Evolutionary conservation across 2,329 filamentous ascomycete genomes (phyloP).

Genomic region (Monilinia polystroma): DNA sequence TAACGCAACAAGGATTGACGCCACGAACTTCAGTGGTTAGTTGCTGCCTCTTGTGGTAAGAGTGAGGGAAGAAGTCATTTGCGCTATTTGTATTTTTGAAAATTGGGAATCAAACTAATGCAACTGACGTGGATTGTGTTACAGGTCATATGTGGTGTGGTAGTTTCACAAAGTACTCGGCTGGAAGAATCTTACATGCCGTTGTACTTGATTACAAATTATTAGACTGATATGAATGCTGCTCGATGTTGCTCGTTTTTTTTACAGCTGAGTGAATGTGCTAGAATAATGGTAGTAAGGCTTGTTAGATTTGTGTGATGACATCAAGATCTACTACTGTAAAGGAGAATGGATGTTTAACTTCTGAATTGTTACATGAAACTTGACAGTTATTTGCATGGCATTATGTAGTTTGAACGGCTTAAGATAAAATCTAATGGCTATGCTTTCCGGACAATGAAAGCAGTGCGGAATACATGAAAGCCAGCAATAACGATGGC

Average conservation of each 20-base stretch:
- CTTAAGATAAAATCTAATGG: neutral
- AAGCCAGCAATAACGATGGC: neutral
- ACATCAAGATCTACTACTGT: neutral
- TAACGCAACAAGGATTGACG: slow-evolving; percentile 11
- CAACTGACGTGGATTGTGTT: slow-evolving; percentile 10
- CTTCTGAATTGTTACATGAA: too few species aligned
- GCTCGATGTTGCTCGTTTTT: too few species aligned
- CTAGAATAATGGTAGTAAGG: neutral
- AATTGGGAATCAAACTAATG: neutral
- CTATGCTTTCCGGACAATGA: neutral
- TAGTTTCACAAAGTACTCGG: neutral
- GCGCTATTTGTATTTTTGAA: too few species aligned
- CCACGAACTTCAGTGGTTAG: neutral
- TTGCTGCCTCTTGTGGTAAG: slow-evolving; percentile 6
- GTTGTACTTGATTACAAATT: neutral
- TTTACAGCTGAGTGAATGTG: neutral
- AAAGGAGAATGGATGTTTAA: neutral
- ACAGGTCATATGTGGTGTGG: slow-evolving; percentile 7
- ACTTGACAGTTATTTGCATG: neutral
- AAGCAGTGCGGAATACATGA: neutral
- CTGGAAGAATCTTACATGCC: slow-evolving; percentile 1
- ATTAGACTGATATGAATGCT: slow-evolving; percentile 4
- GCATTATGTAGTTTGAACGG: neutral
- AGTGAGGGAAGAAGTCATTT: neutral
- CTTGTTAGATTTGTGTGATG: neutral